Evolutionary conservation across 31 red algal genomes (phyloP), one percentile per base, ranked within the genome.

Genomic region (Odonthalia washingtoniensis): DNA sequence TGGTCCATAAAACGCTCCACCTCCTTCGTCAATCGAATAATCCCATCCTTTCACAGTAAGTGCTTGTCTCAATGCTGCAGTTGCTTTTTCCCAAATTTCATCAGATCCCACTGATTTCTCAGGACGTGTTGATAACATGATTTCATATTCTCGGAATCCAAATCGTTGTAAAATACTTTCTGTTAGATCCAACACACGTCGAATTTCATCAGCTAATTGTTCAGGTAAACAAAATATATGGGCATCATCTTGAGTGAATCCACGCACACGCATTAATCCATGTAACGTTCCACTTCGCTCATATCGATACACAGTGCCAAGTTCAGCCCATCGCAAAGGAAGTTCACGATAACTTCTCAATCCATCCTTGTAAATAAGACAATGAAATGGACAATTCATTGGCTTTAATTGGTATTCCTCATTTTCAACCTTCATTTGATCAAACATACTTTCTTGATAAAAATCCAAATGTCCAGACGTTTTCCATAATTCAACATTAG

Each of bases 381-480:
- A 95, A 85, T 99, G 98, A 61, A 95, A 95, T 3, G 98, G 98
- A 73, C 98, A 99, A 78, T 99, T 99, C 98, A 99, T 99, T 5
- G 98, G 98, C 92, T 96, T 97, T 65, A 97, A 81, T 70, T 95
- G 93, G 63, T 95, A 95, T 84, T 87, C 30, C 75, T 97, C 92
- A 12, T 81, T 80, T 73, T 99, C 98, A 5, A 95, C 93, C 37
- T 96, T 77, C 91, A 99, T 99, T 69, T 89, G 98, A 77, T 95
- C 89, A 88, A 99, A 99, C 95, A 97, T 99, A 41, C 87, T 94
- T 46, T 99, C 98, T 62, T 70, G 75, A 77, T 99, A 99, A 82
- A 97, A 97, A 42, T 99, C 98, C 67, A 94, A 73, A 89, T 99
- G 98, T 1, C 98, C 98, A 6, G 98, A 99, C 2, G 91, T 94